Evolutionary conservation across 1,284 basidiomycete species (phyloP).

Genomic region (Rhodotorula mucilaginosa): DNA sequence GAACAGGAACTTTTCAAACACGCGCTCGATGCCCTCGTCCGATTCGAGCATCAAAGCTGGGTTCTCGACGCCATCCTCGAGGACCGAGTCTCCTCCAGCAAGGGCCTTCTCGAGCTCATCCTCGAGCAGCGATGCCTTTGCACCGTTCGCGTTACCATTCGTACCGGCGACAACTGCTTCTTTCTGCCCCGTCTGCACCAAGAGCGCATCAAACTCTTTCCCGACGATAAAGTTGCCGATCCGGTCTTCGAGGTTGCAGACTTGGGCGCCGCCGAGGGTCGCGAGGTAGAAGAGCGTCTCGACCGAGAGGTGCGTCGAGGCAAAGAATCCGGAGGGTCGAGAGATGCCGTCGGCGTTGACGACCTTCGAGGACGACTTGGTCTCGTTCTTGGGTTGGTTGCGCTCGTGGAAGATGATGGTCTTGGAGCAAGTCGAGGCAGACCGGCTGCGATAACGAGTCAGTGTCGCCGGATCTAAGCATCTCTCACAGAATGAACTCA

Average conservation of each 20-base stretch:
- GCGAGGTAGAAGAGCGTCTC: slow-evolving; percentile 83
- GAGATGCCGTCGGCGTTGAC: slow-evolving; percentile 33
- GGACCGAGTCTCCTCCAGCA: slow-evolving; percentile 46
- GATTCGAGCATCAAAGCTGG: slow-evolving; percentile 39
- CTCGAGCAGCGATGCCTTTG: slow-evolving; percentile 47
- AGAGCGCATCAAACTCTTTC: slow-evolving; percentile 86
- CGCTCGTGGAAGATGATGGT: slow-evolving; percentile 32
- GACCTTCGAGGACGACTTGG: slow-evolving; percentile 16
- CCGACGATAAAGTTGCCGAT: slow-evolving; percentile 78
- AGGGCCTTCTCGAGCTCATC: slow-evolving; percentile 56
- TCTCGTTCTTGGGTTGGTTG: slow-evolving; percentile 1
- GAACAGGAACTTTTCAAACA: slow-evolving; percentile 62
- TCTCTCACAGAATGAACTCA: slow-evolving; percentile 54
- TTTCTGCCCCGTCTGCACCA: slow-evolving; percentile 58
- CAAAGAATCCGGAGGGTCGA: slow-evolving; percentile 49
- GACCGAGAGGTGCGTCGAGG: slow-evolving; percentile 65
- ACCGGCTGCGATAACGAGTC: slow-evolving; percentile 11
- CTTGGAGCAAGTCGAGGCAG: slow-evolving; percentile 38
- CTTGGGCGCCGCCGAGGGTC: slow-evolving; percentile 83
- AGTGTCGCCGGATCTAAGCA: no score
- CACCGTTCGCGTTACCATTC: background rate
- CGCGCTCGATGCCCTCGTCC: slow-evolving; percentile 54
- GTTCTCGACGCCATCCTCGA: slow-evolving; percentile 15
- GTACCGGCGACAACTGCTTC: no score
- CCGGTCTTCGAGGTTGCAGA: slow-evolving; percentile 67